phyloP scores from a whole-genome alignment of 305 asterid species.

The Solanum hybrid region DNA sequence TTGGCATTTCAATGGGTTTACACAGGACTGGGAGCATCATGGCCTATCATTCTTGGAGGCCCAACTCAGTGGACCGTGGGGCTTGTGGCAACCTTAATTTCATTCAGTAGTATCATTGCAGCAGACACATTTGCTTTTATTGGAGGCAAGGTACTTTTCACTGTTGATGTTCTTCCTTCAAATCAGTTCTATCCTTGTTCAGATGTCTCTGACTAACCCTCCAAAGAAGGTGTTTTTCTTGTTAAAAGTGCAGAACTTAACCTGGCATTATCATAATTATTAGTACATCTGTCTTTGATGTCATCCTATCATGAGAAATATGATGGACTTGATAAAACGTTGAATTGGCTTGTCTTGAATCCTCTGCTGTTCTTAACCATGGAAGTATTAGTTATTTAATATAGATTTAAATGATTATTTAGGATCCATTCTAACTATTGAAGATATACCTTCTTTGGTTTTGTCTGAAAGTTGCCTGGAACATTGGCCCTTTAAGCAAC shows the following conservation, averaged over 20 bases:
- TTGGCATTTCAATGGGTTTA: conserved; percentile 10
- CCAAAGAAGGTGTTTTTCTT: neutral
- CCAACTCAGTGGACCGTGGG: conserved; percentile 92
- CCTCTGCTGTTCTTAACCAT: neutral
- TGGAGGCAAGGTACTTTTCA: conserved; percentile 70
- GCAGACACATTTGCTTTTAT: conserved; percentile 92
- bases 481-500: neutral
- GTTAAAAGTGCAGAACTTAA: neutral
- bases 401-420: neutral
- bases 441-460: neutral
- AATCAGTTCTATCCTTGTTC: neutral
- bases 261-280: neutral
- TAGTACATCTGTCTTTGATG: neutral
- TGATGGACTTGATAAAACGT: neutral
- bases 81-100: conserved; percentile 83
- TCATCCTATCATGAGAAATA: neutral
- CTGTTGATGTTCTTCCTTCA: neutral
- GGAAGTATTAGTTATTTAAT: neutral
- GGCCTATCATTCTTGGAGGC: conserved; percentile 93
- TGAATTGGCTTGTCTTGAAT: neutral
- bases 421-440: neutral
- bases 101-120: conserved; percentile 84
- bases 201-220: neutral
- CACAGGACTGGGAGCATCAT: conserved; percentile 64
- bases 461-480: neutral